Base-by-base conservation (phyloP, 768 basidiomycete genomes). In the Auriscalpium vulgare region DNA sequence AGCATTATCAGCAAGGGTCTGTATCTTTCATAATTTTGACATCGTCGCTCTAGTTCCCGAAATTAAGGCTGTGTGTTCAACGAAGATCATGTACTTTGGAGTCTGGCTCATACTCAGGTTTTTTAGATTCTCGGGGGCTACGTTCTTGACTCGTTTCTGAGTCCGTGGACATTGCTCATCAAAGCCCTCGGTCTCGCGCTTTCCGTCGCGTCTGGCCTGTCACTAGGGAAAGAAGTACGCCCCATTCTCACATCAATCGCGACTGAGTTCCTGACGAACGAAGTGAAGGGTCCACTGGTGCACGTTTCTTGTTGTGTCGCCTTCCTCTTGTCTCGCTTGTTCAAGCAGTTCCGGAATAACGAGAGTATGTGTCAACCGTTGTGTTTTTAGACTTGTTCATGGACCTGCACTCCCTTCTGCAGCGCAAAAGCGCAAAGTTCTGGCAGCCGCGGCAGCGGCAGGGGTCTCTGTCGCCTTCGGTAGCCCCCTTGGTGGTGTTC, bases 401-500 rank as follows among this genome's bases (percentile, higher is more conserved):
- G 45, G 54, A 19, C 44, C 14, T 14, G 43, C 40, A 55, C 40
- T 35, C 34, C 38, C 14, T 11, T 19, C 7, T 51, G 6, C 47
- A 89, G 88, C 81, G 10, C 88, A 91, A 66, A 86, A 91, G 66
- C 80, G 92, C 21, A 88, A 88, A 65, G 71, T 93, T 34, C 71
- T 94, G 11, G 85, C 87, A 0, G 91, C 91, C 0, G 90, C 90
- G 0, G 91, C 89, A 3, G 86, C 88, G 0, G 90, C 91, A 2
- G 91, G 91, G 47, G 87, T 93, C 16, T 90, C 89, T 0, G 90
- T 93, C 1, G 91, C 91, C 13, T 93, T 93, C 68, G 91, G 91
- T 40, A 88, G 87, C 61, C 91, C 91, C 8, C 75, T 93, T 6
- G 91, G 91, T 3, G 91, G 90, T 10, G 90, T 93, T 0, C 70